A percentile compares a stretch with the other conserved stretches of the same genome.
Evolutionary conservation across 371 early-diverging fungal genomes (phyloP).

Genomic region (Rhizopus arrhizus): DNA sequence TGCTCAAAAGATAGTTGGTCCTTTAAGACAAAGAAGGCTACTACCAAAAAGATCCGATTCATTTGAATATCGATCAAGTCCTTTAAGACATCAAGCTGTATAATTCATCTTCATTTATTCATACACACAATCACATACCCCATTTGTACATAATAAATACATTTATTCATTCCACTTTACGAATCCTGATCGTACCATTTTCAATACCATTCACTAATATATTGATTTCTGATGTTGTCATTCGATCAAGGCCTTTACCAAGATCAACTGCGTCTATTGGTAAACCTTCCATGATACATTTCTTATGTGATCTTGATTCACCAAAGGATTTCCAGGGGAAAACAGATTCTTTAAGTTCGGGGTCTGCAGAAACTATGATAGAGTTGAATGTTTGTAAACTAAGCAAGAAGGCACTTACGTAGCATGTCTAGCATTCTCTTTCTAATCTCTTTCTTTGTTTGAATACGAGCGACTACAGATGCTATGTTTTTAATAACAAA

Average conservation of each 20-base stretch:
- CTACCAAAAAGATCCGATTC: constrained; percentile 46
- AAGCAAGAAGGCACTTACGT: constrained; percentile 1
- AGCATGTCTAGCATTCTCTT: background rate
- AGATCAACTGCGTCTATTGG: background rate
- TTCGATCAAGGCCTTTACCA: background rate
- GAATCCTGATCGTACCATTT: background rate
- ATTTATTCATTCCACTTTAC: background rate
- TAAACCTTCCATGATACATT: constrained; percentile 1
- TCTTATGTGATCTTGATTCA: background rate
- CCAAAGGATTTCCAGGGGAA: constrained; percentile 3
- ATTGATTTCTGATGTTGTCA: background rate
- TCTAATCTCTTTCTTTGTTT: background rate
- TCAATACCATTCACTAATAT: background rate
- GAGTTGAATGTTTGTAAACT: background rate
- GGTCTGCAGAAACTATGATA: background rate
- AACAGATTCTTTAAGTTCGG: background rate
- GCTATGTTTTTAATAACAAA: background rate
- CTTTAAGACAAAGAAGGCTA: constrained; percentile 55
- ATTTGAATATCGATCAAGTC: constrained; percentile 34
- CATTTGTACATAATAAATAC: background rate
- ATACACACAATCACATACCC: background rate
- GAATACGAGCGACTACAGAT: background rate
- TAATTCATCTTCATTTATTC: background rate
- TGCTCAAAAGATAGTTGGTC: constrained; percentile 60
- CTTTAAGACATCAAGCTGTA: constrained; percentile 14